Evolutionary conservation across 1,284 basidiomycete genomes (phyloP).

Genomic region (Cutaneotrichosporon spelunceum): DNA sequence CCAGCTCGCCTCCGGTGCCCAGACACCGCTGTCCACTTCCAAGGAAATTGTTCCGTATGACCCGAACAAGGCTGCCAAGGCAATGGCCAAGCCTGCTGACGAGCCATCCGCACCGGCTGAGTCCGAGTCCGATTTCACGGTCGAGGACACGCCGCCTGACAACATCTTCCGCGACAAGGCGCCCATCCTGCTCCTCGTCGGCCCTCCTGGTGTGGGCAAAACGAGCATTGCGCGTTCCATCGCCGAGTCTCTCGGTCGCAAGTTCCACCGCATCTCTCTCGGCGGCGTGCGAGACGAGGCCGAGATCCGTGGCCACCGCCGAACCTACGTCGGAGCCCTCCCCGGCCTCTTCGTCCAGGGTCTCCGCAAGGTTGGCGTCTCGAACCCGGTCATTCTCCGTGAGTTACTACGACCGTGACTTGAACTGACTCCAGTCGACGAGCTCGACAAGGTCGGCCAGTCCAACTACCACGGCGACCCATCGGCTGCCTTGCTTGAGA

Average conservation of each 20-base stretch:
- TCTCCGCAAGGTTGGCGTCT: slow-evolving; percentile 87
- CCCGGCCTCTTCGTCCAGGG: slow-evolving; percentile 97
- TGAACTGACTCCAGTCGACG: slow-evolving; percentile 60
- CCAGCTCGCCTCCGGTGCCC: slow-evolving; percentile 4
- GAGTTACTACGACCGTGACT: not conserved
- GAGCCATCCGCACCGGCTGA: not conserved
- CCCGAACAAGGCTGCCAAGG: not conserved
- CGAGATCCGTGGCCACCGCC: slow-evolving; percentile 94
- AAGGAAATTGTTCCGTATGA: slow-evolving; percentile 15
- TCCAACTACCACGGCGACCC: slow-evolving; percentile 69
- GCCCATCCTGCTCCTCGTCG: slow-evolving; percentile 60
- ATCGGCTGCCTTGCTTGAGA: slow-evolving; percentile 87
- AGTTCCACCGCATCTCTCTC: slow-evolving; percentile 73
- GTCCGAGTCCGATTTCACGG: slow-evolving; percentile 6
- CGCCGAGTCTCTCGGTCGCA: slow-evolving; percentile 39
- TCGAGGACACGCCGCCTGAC: slow-evolving; percentile 32
- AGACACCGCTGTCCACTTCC: slow-evolving; percentile 2
- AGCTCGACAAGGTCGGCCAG: slow-evolving; percentile 76
- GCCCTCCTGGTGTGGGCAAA: slow-evolving; percentile 95
- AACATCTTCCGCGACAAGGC: slow-evolving; percentile 46
- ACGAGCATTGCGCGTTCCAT: slow-evolving; percentile 58
- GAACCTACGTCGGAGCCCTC: slow-evolving; percentile 78
- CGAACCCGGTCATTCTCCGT: slow-evolving; percentile 87
- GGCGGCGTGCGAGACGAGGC: slow-evolving; percentile 95
- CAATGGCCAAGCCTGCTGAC: not conserved